Conservation (phyloP, 257 asterid species). For the Solanum etuberosum region DNA sequence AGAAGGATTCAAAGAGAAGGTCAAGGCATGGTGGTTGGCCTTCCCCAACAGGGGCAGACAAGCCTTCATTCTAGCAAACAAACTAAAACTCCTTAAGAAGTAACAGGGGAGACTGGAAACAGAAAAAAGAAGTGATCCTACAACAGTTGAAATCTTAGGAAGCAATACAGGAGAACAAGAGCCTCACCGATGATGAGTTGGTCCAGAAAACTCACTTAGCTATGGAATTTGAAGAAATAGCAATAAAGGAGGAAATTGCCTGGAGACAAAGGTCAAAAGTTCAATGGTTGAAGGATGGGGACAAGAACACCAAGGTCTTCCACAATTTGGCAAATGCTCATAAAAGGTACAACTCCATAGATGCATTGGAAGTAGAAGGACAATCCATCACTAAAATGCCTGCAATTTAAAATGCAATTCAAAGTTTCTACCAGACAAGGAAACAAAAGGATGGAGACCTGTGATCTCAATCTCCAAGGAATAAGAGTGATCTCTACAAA, state of each 20-base stretch:
- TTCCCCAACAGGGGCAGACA: background rate
- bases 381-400: background rate
- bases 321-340: background rate
- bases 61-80: background rate
- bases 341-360: background rate
- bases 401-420: background rate
- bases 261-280: background rate
- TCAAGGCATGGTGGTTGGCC: background rate
- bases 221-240: background rate
- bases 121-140: background rate
- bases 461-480: background rate
- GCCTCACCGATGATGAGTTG: background rate
- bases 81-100: background rate
- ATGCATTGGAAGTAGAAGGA: background rate
- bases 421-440: background rate
- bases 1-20: background rate
- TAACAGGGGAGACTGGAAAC: background rate
- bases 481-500: background rate
- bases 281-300: background rate
- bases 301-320: background rate
- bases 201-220: background rate
- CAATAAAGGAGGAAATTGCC: background rate
- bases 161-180: background rate
- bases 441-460: background rate
- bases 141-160: background rate